phyloP scores from a whole-genome alignment of 108 stramenopile species.

The Nannochloropsis oceanica region DNA sequence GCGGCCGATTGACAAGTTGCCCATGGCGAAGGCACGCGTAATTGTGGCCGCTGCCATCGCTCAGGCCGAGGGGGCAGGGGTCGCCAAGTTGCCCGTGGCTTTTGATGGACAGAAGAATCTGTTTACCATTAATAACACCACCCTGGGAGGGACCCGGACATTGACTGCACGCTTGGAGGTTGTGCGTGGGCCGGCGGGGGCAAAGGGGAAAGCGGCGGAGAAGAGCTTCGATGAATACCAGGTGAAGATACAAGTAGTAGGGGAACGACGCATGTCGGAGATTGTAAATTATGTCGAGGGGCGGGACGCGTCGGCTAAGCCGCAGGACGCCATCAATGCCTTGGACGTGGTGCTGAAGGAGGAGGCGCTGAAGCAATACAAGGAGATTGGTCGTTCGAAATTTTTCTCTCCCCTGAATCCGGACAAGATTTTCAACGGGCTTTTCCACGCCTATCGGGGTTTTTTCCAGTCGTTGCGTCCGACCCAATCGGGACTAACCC shows the following conservation, averaged over 20 bases:
- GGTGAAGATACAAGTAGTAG: neutral
- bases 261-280: neutral
- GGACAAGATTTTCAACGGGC: neutral
- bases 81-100: neutral
- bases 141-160: neutral
- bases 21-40: neutral
- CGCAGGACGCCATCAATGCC: neutral
- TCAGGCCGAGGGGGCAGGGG: neutral
- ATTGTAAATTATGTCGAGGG: neutral
- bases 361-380: neutral
- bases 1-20: conserved; percentile 10
- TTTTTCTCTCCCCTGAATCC: neutral
- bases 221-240: neutral
- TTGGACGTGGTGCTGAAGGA: neutral
- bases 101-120: neutral
- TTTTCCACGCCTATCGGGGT: neutral
- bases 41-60: neutral
- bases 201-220: neutral
- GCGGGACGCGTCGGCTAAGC: neutral
- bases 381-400: neutral
- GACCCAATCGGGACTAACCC: conserved; percentile 22
- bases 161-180: neutral
- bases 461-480: conserved; percentile 28
- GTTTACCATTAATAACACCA: neutral
- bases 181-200: neutral